phyloP scores from a whole-genome alignment of 176 grass and related monocot species.

The Avena atlantica region DNA sequence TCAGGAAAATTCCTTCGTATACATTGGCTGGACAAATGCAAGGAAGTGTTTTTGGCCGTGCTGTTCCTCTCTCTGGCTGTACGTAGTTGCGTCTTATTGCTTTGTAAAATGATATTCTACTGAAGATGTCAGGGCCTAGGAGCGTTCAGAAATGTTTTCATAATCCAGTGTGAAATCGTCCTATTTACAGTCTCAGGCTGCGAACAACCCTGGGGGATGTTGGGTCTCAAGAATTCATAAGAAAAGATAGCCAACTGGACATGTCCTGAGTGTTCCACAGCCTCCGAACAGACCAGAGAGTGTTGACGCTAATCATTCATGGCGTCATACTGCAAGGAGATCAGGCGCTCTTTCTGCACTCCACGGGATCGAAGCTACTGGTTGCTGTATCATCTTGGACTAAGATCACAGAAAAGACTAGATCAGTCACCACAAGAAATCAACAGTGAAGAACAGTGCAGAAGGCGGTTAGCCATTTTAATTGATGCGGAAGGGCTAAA shows the following conservation, averaged over 20 bases:
- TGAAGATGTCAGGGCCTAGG: background rate
- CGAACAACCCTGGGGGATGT: background rate
- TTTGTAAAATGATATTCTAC: too few species aligned
- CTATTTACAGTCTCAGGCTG: background rate
- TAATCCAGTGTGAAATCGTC: background rate
- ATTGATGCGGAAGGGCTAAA: background rate
- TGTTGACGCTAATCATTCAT: too few species aligned
- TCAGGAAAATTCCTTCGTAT: background rate
- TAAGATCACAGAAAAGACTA: conserved; percentile 45
- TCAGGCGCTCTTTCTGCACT: conserved; percentile 64
- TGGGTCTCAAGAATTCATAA: background rate
- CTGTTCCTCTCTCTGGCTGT: too few species aligned
- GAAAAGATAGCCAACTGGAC: background rate
- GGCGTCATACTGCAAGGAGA: background rate
- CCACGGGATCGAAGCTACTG: conserved; percentile 60
- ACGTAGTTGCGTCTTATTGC: too few species aligned
- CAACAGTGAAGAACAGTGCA: background rate
- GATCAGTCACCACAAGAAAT: conserved; percentile 40
- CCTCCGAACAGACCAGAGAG: background rate
- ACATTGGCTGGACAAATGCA: background rate
- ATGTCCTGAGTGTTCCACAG: background rate
- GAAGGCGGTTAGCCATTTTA: background rate
- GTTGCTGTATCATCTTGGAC: conserved; percentile 66
- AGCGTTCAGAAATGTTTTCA: background rate
- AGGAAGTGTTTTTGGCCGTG: background rate